These are phyloP conservation scores for Leccinum subgranulosum DNA, from an alignment of 768 basidiomycete genomes.

Conservation along the genomic window DNA sequence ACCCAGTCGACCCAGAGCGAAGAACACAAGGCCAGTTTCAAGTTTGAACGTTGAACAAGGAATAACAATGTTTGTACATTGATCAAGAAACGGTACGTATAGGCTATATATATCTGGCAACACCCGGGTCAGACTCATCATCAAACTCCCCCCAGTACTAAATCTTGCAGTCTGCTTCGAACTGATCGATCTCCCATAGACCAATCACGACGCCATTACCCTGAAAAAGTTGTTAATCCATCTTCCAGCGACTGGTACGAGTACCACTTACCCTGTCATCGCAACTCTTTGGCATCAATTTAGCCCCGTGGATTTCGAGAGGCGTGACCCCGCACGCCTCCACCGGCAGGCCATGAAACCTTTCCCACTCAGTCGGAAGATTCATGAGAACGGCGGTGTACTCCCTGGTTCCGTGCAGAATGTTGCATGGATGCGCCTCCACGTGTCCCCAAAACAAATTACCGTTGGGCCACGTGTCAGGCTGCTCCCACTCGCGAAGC, in stretches of 20 bases:
- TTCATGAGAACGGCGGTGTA: conserved; percentile 31
- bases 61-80: too few relatives aligned
- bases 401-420: conserved; percentile 21
- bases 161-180: neutral
- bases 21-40: too few relatives aligned
- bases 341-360: conserved; percentile 7
- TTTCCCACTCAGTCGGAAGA: conserved; percentile 20
- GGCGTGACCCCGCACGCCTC: conserved; percentile 26
- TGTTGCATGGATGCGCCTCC: conserved; percentile 21
- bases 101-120: too few relatives aligned
- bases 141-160: neutral
- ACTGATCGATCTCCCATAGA: neutral
- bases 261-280: conserved; percentile 18
- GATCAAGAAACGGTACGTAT: too few relatives aligned
- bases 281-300: conserved; percentile 17
- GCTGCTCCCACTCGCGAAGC: conserved; percentile 2
- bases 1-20: too few relatives aligned
- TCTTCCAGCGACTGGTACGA: neutral
- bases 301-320: conserved; percentile 22
- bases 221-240: conserved; percentile 3
- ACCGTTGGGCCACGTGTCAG: conserved; percentile 13
- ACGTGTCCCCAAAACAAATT: conserved; percentile 23
- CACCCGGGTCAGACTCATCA: too few relatives aligned
- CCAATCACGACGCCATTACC: conserved; percentile 23
- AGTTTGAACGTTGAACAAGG: too few relatives aligned